Base-by-base conservation (phyloP, 78 protist genomes). In the Bodo saltans region DNA sequence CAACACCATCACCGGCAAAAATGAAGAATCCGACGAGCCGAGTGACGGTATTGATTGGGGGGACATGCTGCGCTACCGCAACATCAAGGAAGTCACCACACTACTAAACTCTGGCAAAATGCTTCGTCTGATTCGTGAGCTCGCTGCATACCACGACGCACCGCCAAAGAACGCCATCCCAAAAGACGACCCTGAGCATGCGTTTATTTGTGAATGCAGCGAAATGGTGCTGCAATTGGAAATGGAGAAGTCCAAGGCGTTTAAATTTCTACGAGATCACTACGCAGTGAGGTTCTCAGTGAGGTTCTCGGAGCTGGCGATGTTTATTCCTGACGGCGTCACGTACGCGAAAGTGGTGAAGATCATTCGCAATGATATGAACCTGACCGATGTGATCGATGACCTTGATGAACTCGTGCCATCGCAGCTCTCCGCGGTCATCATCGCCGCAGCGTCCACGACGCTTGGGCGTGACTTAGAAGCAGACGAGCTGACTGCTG, bases 251-350 rank as follows among this genome's bases (percentile, higher is more conserved):
- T 34, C 33, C 33, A 71, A 73, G 69, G 72, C 75, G 3, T 83
- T 74, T 27, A 73, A 71, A 29, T 67, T 68, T 33, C 21, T 83
- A 8, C 8, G 68, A 3, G 74, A 83, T 11, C 75, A 71, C 38
- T 83, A 72, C 70, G 47, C 75, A 32, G 74, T 71, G 25, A 4
- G 42, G 27, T 83, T 83, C 70, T 53, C 75, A 32, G 74, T 71
- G 25, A 4, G 42, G 27, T 83, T 83, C 70, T 53, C 67, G 12
- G 87, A 83, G 39, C 78, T 83, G 29, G 83, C 79, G 39, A 4
- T 12, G 42, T 23, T 38, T 37, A 39, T 71, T 12, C 34, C n/a
- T 3, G 74, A 83, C 42, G 17, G 81, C 35, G 29, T 73, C 29
- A 3, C 34, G 40, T 78, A 79, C 68, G 38, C 72, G 30, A 3